Conservation (phyloP, 331 rosid genomes). For the Telfairia occidentalis region DNA sequence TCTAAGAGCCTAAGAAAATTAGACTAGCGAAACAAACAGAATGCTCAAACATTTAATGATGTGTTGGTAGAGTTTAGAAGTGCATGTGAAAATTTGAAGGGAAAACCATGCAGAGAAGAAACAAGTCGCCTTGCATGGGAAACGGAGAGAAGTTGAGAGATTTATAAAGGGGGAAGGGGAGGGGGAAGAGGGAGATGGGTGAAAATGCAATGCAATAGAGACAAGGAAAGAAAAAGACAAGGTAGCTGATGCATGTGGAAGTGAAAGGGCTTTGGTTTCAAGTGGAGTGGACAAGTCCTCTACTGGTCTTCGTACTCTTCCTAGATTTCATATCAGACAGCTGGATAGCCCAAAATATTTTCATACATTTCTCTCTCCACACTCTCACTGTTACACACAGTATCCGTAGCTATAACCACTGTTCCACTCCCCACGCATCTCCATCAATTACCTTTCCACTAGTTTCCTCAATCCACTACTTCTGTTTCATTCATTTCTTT, state of each 20-base stretch:
- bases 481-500: no score
- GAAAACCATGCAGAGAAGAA: background rate
- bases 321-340: conserved; percentile 11
- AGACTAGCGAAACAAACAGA: no score
- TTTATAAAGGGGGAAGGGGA: background rate
- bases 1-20: no score
- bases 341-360: background rate
- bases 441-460: background rate
- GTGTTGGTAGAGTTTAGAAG: no score
- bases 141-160: background rate
- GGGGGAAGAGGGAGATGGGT: background rate
- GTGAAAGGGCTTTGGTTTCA: background rate
- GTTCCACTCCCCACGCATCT: background rate
- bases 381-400: background rate
- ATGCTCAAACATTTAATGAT: no score
- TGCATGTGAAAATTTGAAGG: no score
- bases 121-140: background rate
- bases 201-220: background rate
- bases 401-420: background rate
- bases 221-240: background rate
- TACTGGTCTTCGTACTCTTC: conserved; percentile 1
- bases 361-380: background rate
- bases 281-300: conserved; percentile 9
- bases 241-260: background rate
- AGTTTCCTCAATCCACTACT: no score